Evolutionary conservation across 1,139 yeast species (phyloP), one percentile per base, ranked within the genome.

Genomic region (Magnusiomyces clavatus): DNA sequence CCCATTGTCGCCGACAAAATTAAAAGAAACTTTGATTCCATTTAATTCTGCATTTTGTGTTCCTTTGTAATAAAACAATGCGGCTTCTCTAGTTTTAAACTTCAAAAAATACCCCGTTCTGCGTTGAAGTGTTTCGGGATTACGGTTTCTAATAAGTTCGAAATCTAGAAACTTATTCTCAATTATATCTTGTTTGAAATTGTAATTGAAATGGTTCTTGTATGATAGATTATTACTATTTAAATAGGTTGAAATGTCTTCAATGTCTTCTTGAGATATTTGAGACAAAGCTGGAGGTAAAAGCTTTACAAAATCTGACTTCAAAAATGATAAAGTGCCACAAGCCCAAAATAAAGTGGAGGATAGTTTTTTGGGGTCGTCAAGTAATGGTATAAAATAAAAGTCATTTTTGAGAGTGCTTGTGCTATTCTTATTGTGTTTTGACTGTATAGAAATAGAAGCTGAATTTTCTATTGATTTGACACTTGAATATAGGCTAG

Each of bases 41-140:
- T 24, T 24, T 41, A 82, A 60, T 50, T 71, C 69, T 48, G 76
- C 74, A 6, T 74, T 73, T 5, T 62, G 54, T 0, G 84, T 77
- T 59, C 80, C 84, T 17, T 69, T 60, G 61, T 68, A 69, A 62
- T 76, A 83, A 19, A 37, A 38, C 2, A 71, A 69, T 34, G 78
- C 72, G 0, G 87, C 86, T 20, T 76, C 76, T 48, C 66, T 64
- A 43, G 69, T 66, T 3, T 71, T 69, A 59, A 83, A 83, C 2
- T 78, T 63, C 41, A 83, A 66, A 60, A 75, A 82, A 62, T 81
- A 81, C 1, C 76, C 73, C 47, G 76, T 74, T 56, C 72, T 66
- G 43, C 77, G 75, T 34, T 68, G 58, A 40, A 82, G 64, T 24
- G 69, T 73, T 2, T 61, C 50, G 0, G 80, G 78, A 54, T 77